Base-by-base conservation (phyloP, 495 filamentous ascomycete genomes). In the Penicillium arizonense region DNA sequence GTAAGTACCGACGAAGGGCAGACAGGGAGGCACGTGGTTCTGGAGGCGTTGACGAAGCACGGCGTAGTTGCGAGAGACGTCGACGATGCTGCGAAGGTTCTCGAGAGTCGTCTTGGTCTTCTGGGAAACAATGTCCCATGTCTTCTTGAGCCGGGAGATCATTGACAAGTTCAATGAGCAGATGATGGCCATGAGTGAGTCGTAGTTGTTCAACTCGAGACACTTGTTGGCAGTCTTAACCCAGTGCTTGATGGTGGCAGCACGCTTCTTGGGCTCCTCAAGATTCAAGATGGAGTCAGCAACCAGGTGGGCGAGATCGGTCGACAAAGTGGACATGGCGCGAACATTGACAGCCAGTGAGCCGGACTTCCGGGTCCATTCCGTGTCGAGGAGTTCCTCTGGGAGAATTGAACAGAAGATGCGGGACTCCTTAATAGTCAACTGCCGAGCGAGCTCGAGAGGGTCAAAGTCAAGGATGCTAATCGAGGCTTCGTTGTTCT, bases 1-100 rank as follows among this genome's bases (percentile, higher is more conserved):
- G 65, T 96, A 97, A 58, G 91, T 96, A 44, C 95, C 95, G n/a
- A 99, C 79, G 60, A 97, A 99, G 1, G 95, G 95, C 20, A 99
- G 77, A 62, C 94, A 97, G 5, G 95, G 95, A 1, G 94, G 89
- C 4, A 95, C 87, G 40, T 93, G 89, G 58, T 87, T 86, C 57
- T 96, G 88, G 12, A 99, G 82, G 42, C 89, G 87, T 57, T 87
- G 83, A 40, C 95, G 89, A 26, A 99, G 85, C n/a, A 88, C 85
- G 36, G 88, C 87, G 65, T 96, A 91, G 72, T 99, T 99, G 48
- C 89, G 88, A 32, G 89, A 86, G 11, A 91, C 83, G 64, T 96
- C 91, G 26, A 97, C 88, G 47, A 96, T 85, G 13, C 77, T 78
- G 60, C 91, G 87, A 14, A 99, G 77, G 11, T 82, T 73, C 53